A percentile compares a stretch with the other conserved stretches of the same genome.
Conservation (phyloP, 2,329 filamentous ascomycete genomes). For the Lasiodiplodia citricola region DNA sequence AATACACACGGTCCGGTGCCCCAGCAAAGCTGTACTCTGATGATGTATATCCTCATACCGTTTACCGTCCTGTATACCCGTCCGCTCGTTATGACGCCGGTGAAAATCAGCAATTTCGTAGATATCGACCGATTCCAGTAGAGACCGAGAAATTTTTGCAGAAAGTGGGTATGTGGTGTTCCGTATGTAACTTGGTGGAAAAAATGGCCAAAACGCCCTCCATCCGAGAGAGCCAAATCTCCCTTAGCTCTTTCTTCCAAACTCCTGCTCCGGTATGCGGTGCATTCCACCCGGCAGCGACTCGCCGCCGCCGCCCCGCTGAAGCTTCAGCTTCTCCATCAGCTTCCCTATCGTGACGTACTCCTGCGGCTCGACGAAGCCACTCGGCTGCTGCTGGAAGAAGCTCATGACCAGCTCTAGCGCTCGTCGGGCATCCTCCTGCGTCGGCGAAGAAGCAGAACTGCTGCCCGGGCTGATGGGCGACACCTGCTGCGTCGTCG, state of each 20-base stretch:
- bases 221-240: not conserved
- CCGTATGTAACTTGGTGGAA: constrained; percentile 12
- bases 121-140: constrained; percentile 26
- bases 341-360: constrained; percentile 78
- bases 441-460: constrained; percentile 68
- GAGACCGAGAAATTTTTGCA: constrained; percentile 13
- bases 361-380: constrained; percentile 77
- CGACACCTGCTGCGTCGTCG: constrained; percentile 29
- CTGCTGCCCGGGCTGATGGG: constrained; percentile 32
- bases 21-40: constrained; percentile 20
- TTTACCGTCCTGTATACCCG: constrained; percentile 23
- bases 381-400: constrained; percentile 72
- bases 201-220: not conserved
- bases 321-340: constrained; percentile 82
- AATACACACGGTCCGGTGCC: constrained; percentile 3
- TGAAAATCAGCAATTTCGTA: constrained; percentile 17
- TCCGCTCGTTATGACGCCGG: constrained; percentile 21
- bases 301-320: constrained; percentile 51
- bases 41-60: constrained; percentile 22
- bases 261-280: constrained; percentile 39
- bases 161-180: constrained; percentile 13
- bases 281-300: constrained; percentile 39
- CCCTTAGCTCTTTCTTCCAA: constrained; percentile 18
- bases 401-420: constrained; percentile 82
- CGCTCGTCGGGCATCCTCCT: constrained; percentile 84